Conservation (phyloP, 1,284 basidiomycete genomes). For the Tylopilus sp. region DNA sequence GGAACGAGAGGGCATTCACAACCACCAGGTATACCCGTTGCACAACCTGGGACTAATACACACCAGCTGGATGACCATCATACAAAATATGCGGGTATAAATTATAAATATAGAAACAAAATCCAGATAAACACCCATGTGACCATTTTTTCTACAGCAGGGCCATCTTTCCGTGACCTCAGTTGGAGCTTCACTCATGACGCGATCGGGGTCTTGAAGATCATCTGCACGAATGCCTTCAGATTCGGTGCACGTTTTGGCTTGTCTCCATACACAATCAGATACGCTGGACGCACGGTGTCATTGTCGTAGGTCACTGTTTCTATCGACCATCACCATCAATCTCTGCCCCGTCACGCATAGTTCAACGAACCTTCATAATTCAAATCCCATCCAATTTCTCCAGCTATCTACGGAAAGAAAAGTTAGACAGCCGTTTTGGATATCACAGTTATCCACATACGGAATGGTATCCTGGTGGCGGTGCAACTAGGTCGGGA, state of each 20-base stretch:
- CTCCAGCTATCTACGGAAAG: constrained; percentile 34
- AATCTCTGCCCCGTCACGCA: background rate
- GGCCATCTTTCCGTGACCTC: background rate
- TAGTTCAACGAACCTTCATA: constrained; percentile 39
- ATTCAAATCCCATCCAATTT: constrained; percentile 53
- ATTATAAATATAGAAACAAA: constrained; percentile 13
- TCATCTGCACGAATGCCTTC: constrained; percentile 29
- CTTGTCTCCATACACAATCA: constrained; percentile 49
- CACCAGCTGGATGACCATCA: constrained; percentile 6
- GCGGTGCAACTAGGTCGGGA: constrained; percentile 43
- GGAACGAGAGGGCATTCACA: too few relatives aligned
- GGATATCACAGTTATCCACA: constrained; percentile 14
- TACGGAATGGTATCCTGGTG: constrained; percentile 55
- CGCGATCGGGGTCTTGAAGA: constrained; percentile 37
- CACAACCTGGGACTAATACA: constrained; percentile 2
- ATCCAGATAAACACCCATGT: constrained; percentile 15
- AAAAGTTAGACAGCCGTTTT: background rate
- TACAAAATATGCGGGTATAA: constrained; percentile 22
- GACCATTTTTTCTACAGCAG: background rate
- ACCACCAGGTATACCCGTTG: background rate
- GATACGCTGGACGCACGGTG: constrained; percentile 54
- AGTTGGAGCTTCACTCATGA: constrained; percentile 16
- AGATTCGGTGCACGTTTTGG: constrained; percentile 20
- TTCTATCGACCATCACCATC: constrained; percentile 32
- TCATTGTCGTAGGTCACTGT: constrained; percentile 57